These are phyloP conservation scores for Candida coquimbonensis DNA, from an alignment of 805 yeast genomes.

Conservation along the genomic window DNA sequence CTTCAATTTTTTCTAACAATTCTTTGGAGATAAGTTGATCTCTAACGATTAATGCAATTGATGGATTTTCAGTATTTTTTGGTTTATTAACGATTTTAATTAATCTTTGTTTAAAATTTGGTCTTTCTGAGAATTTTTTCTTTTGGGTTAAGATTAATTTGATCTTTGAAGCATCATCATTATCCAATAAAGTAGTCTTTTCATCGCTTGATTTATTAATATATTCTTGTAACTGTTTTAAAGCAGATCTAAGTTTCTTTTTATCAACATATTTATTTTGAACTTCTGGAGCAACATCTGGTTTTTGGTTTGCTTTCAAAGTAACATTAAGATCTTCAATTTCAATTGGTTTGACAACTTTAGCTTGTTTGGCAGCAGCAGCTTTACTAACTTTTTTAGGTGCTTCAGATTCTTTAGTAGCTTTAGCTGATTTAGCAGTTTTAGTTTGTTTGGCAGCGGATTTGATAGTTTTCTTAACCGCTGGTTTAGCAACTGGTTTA, in stretches of 20 bases:
- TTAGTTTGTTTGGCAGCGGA: too few relatives aligned
- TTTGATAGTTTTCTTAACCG: too few relatives aligned
- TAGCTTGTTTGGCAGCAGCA: background rate
- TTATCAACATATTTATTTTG: constrained; percentile 5
- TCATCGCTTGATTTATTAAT: too few relatives aligned
- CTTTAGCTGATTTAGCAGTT: too few relatives aligned
- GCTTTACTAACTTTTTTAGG: too few relatives aligned
- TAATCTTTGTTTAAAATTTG: constrained; percentile 31
- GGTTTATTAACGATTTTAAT: constrained; percentile 35
- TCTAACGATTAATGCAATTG: constrained; percentile 61
- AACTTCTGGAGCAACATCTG: constrained; percentile 15
- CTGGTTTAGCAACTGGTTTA: too few relatives aligned
- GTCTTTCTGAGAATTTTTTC: constrained; percentile 54
- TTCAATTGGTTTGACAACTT: constrained; percentile 3
- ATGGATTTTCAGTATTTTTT: constrained; percentile 30
- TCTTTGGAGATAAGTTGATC: constrained; percentile 42
- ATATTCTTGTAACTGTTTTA: too few relatives aligned
- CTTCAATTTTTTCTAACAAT: constrained; percentile 22
- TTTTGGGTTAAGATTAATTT: constrained; percentile 36
- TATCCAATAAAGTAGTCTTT: background rate
- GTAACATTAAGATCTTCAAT: too few relatives aligned
- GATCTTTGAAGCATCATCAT: constrained; percentile 4
- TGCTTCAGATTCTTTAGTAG: too few relatives aligned
- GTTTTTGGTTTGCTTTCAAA: constrained; percentile 13
- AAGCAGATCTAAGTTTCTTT: too few relatives aligned